These are phyloP conservation scores for Dittrichia graveolens DNA, from an alignment of 129 eudicot genomes.

Conservation along the genomic window DNA sequence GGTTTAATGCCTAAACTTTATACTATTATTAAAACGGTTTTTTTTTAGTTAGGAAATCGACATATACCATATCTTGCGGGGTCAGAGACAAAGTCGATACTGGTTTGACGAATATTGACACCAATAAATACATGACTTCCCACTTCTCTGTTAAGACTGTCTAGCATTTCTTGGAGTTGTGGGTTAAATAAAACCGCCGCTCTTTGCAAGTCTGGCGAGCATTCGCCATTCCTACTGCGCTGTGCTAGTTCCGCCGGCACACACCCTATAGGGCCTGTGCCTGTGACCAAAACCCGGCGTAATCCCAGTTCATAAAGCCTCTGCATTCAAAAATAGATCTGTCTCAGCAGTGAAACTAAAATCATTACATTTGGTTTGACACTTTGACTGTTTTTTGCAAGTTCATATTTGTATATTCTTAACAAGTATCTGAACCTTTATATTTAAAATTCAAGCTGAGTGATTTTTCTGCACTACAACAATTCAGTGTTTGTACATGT, in stretches of 20 bases:
- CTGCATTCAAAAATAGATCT: conserved; percentile 30
- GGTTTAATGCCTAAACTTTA: not conserved
- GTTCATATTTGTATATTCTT: too few relatives aligned
- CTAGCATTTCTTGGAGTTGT: conserved; percentile 41
- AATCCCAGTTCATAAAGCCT: conserved; percentile 49
- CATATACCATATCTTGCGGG: conserved; percentile 37
- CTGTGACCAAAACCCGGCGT: conserved; percentile 55
- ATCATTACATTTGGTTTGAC: not conserved
- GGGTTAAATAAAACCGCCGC: conserved; percentile 54
- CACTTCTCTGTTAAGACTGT: conserved; percentile 35
- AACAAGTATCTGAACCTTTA: too few relatives aligned
- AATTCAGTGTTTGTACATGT: too few relatives aligned
- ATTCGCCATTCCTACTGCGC: conserved; percentile 49
- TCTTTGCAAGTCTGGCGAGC: conserved; percentile 35
- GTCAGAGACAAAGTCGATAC: conserved; percentile 35
- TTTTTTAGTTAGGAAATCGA: too few relatives aligned
- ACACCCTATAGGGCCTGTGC: conserved; percentile 66
- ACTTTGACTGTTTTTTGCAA: not conserved
- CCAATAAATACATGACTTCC: conserved; percentile 44
- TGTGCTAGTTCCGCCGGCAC: conserved; percentile 55
- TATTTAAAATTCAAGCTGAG: too few relatives aligned
- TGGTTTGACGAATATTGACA: conserved; percentile 42
- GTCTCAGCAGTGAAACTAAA: not conserved
- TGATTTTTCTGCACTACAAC: too few relatives aligned
- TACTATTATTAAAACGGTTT: not conserved